Evolutionary conservation across 164 flowering plant genomes (phyloP).

Genomic region (Cinnamomum micranthum): DNA sequence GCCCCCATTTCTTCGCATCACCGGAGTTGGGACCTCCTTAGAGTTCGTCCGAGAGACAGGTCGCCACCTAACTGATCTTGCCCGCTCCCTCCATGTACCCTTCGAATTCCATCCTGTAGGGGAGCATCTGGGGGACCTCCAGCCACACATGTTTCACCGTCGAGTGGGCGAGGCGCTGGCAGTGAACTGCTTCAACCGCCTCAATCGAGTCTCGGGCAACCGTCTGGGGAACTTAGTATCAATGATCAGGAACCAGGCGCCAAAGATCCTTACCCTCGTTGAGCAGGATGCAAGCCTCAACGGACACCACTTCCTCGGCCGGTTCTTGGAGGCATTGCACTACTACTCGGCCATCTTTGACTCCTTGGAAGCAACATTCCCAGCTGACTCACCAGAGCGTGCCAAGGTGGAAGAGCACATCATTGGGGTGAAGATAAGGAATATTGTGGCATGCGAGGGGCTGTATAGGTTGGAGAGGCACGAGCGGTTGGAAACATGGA

Average conservation of each 20-base stretch:
- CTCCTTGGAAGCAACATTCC: constrained; percentile 69
- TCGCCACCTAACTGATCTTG: constrained; percentile 47
- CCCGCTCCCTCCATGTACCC: constrained; percentile 54
- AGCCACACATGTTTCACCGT: constrained; percentile 65
- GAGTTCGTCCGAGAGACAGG: constrained; percentile 55
- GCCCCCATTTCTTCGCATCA: constrained; percentile 63
- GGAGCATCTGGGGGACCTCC: constrained; percentile 49
- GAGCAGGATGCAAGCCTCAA: constrained; percentile 82
- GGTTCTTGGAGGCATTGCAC: constrained; percentile 70
- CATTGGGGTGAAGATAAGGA: constrained; percentile 61
- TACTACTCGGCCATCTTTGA: constrained; percentile 72
- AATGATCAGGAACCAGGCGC: constrained; percentile 67
- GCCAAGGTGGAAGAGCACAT: constrained; percentile 69
- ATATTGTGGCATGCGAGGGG: constrained; percentile 72
- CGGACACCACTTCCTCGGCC: constrained; percentile 60
- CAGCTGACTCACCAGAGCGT: constrained; percentile 50
- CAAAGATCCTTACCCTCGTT: constrained; percentile 57
- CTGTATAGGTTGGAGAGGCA: constrained; percentile 57
- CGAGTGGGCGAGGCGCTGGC: constrained; percentile 66
- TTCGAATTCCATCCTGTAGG: constrained; percentile 70
- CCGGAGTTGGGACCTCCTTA: constrained; percentile 54
- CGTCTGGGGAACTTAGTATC: constrained; percentile 43
- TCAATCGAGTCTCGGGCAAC: constrained; percentile 50
- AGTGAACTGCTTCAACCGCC: constrained; percentile 53
- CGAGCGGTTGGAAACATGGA: constrained; percentile 73